These are phyloP conservation scores for Chytridiales sp. DNA, from an alignment of 371 early-diverging fungal genomes.

Conservation along the genomic window DNA sequence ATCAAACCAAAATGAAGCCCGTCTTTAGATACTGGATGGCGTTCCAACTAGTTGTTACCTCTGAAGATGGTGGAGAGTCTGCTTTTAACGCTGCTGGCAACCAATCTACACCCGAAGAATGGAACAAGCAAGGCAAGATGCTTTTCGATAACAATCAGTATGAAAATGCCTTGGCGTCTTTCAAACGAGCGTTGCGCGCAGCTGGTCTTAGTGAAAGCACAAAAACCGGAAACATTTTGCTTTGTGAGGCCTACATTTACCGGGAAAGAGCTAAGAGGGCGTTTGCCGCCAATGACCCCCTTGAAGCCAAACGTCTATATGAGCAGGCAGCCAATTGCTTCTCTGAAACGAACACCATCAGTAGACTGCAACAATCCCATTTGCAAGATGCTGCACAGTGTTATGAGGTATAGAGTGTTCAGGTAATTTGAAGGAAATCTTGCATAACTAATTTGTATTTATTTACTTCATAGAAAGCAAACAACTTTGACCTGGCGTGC, in stretches of 20 bases:
- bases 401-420: constrained; percentile 11
- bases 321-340: constrained; percentile 11
- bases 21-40: constrained; percentile 17
- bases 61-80: constrained; percentile 7
- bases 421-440: constrained; percentile 1
- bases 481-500: constrained; percentile 4
- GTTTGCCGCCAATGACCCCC: neutral
- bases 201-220: neutral
- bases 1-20: constrained; percentile 1
- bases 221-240: constrained; percentile 9
- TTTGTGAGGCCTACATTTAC: constrained; percentile 18
- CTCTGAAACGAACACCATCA: neutral
- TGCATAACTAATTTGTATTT: too few species aligned
- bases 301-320: constrained; percentile 7
- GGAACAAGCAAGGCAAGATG: constrained; percentile 17
- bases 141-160: constrained; percentile 17
- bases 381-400: constrained; percentile 18
- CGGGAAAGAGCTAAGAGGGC: neutral
- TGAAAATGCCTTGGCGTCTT: constrained; percentile 15
- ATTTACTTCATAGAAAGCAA: constrained; percentile 1
- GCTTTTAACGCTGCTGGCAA: constrained; percentile 1
- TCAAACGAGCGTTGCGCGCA: constrained; percentile 2
- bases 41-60: constrained; percentile 3
- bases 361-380: neutral
- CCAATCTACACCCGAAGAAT: constrained; percentile 20